Conservation (phyloP, 1,284 basidiomycete species). For the Fistulinella cinereoalba region DNA sequence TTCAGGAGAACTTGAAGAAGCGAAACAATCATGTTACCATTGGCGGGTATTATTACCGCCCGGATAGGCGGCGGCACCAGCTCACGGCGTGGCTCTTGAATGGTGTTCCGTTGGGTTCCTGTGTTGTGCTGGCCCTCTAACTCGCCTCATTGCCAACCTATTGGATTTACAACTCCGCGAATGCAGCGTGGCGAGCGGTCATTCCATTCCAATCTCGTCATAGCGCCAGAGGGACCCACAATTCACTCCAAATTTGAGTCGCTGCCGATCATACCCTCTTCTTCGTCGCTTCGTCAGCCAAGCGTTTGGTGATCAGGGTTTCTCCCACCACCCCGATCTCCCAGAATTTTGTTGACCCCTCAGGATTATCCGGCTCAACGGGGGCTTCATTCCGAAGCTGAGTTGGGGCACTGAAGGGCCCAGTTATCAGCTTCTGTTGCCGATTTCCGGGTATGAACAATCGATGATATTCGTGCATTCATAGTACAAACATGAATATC, state of each 20-base stretch:
- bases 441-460: slow-evolving; percentile 27
- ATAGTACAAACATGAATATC: slow-evolving; percentile 25
- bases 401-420: too few species aligned
- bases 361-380: too few species aligned
- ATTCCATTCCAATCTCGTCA: slow-evolving; percentile 5
- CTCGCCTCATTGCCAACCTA: too few species aligned
- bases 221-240: too few species aligned
- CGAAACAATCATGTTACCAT: slow-evolving; percentile 10
- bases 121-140: too few species aligned
- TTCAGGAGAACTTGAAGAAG: slow-evolving; percentile 1
- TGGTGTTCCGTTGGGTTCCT: neutral
- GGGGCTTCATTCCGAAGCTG: too few species aligned
- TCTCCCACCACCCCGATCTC: neutral
- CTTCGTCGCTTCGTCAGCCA: too few species aligned
- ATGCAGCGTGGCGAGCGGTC: slow-evolving; percentile 19
- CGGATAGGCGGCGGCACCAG: neutral
- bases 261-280: too few species aligned
- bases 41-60: slow-evolving; percentile 31
- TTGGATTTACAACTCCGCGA: slow-evolving; percentile 33
- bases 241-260: slow-evolving; percentile 1
- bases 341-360: too few species aligned
- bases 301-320: too few species aligned
- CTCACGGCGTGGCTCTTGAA: slow-evolving; percentile 13
- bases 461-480: slow-evolving; percentile 7
- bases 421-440: slow-evolving; percentile 7